Evolutionary conservation across 2,329 filamentous ascomycete genomes (phyloP), one percentile per base, ranked within the genome.

Genomic region (Diaporthe vexans): DNA sequence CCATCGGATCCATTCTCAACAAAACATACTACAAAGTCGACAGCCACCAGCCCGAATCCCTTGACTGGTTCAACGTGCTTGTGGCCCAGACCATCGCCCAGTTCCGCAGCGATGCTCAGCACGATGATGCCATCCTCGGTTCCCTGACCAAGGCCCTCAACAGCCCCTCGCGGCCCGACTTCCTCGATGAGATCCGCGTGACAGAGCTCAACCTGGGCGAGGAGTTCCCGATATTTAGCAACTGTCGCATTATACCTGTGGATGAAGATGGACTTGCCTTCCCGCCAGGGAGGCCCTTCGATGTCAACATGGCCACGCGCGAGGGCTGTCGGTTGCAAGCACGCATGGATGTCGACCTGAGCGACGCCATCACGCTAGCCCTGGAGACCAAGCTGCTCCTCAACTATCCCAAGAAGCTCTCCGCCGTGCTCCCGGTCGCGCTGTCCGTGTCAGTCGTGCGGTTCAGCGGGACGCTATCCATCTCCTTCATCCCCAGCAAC

Each of bases 61-160:
- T 99, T 75, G 97, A 99, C 84, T 99, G 97, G 97, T 98, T 99
- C 88, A 99, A 99, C 81, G 97, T 99, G 35, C 88, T 99, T 72
- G 92, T 98, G 69, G 97, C 95, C 2, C 97, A 99, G 84, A 98
- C 97, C 0, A 97, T 99, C 77, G 96, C 97, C 0, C 97, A 99
- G 83, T 94, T 98, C 79, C 90, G 97, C 75, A 94, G 94, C 78
- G 97, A 98, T 80, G 97, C 97, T 2, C 94, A 97, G 79, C 92
- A 97, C 77, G 94, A 98, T 78, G 95, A 97, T 81, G 94, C 94
- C 4, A 97, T 99, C 54, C 89, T 99, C 40, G 93, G 90, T 37
- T 97, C 94, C 8, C 86, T 99, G 52, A 97, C 93, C 1, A 94
- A 94, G 71, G 90, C 96, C 0, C 87, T 99, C 73, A 99, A 99